Percentiles rank a stretch among this genome's conserved stretches.
phyloP scores from a whole-genome alignment of 331 rosid species.

The Telfairia occidentalis region DNA sequence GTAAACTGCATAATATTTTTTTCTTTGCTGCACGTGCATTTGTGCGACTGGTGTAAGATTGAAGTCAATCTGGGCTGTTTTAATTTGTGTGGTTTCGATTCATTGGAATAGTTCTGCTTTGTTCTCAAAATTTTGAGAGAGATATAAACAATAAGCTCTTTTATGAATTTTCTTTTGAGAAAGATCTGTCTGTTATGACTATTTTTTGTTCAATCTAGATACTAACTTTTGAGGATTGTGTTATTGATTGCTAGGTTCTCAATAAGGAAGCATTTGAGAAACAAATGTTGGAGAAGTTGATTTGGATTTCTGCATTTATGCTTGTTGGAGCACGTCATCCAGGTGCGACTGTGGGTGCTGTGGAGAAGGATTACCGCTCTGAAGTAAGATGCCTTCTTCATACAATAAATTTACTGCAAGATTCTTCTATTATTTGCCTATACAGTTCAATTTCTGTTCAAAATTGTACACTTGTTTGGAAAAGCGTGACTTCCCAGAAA shows the following conservation, averaged over 20 bases:
- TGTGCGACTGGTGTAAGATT: neutral
- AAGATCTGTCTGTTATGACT: neutral
- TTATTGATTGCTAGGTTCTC: constrained; percentile 46
- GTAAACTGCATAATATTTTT: neutral
- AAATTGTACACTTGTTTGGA: no score
- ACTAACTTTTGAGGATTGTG: neutral
- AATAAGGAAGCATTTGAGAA: constrained; percentile 69
- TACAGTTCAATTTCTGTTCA: neutral
- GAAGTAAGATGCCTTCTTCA: constrained; percentile 45
- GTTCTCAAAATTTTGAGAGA: neutral
- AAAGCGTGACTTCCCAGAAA: no score
- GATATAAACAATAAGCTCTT: neutral
- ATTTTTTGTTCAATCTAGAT: neutral
- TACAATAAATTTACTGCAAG: neutral
- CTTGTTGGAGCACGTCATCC: constrained; percentile 93
- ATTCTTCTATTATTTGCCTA: neutral
- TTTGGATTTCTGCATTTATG: constrained; percentile 94
- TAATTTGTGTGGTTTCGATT: neutral
- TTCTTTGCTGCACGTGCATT: neutral
- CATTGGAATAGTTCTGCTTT: neutral
- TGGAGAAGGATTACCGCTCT: constrained; percentile 59
- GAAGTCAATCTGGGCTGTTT: neutral
- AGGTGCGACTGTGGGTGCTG: constrained; percentile 66
- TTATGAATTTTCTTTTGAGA: neutral
- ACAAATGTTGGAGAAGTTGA: constrained; percentile 91